A percentile compares a stretch with the other conserved stretches of the same genome.
These are phyloP conservation scores for Xerocomellus chrysenteron DNA, from an alignment of 768 basidiomycete species.

Conservation along the genomic window DNA sequence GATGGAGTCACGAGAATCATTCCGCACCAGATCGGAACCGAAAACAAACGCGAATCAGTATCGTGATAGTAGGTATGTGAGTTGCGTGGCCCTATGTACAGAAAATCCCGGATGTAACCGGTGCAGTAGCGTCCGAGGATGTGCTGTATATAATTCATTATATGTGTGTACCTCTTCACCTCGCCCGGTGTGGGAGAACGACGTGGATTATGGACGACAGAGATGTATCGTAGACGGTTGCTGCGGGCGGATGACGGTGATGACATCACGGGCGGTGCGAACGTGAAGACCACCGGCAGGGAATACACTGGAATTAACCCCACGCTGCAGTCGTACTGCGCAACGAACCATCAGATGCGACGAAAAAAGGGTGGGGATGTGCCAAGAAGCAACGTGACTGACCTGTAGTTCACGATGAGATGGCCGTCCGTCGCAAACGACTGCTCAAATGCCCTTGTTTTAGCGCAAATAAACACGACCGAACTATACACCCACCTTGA, in stretches of 20 bases:
- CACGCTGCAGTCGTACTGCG: slow-evolving; percentile 62
- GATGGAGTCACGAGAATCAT: not conserved
- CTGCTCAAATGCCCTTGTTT: slow-evolving; percentile 34
- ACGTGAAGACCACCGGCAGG: not conserved
- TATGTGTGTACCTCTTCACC: not conserved
- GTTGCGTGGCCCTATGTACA: not conserved
- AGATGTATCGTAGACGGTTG: slow-evolving; percentile 2
- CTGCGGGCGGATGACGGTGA: not conserved
- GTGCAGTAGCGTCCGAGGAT: not conserved
- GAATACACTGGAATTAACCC: slow-evolving; percentile 40
- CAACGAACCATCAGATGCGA: slow-evolving; percentile 3
- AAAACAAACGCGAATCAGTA: not conserved
- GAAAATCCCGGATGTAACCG: not conserved
- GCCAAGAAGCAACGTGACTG: slow-evolving; percentile 12
- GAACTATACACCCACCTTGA: slow-evolving; percentile 44
- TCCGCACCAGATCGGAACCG: not conserved
- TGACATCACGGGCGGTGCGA: not conserved
- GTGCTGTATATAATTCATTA: slow-evolving; percentile 2
- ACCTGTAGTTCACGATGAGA: slow-evolving; percentile 92
- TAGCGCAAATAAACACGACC: not conserved
- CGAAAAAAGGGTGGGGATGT: too few relatives aligned
- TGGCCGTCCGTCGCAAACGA: slow-evolving; percentile 87
- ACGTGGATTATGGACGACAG: not conserved
- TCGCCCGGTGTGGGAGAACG: not conserved
- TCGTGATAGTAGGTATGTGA: not conserved